phyloP scores from a whole-genome alignment of 2,329 filamentous ascomycete species.

The Fusarium neocosmosporiellum region DNA sequence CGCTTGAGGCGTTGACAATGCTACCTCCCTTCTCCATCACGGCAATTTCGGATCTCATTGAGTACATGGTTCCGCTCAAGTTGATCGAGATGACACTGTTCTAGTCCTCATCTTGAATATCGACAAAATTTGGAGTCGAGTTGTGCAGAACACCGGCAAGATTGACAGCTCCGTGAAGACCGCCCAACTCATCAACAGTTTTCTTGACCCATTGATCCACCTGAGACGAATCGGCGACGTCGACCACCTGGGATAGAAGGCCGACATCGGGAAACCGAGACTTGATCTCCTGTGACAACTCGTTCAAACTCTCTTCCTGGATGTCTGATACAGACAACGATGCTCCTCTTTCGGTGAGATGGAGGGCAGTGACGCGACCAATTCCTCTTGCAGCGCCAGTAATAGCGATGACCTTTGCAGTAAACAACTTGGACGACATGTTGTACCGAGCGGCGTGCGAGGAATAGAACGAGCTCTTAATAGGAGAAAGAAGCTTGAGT shows the following conservation, averaged over 20 bases:
- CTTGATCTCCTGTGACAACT: not conserved
- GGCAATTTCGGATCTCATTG: not conserved
- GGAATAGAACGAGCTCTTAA: too few species aligned
- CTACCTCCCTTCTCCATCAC: not conserved
- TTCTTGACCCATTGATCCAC: slow-evolving; percentile 2
- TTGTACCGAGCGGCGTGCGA: too few species aligned
- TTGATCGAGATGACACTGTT: slow-evolving; percentile 4
- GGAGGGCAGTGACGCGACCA: not conserved
- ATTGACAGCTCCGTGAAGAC: slow-evolving; percentile 4
- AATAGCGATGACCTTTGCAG: not conserved
- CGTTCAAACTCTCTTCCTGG: not conserved
- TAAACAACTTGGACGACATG: too few species aligned
- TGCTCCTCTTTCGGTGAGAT: not conserved
- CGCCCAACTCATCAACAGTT: not conserved
- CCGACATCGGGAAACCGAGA: not conserved
- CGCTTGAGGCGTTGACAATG: slow-evolving; percentile 15
- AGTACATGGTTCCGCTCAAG: not conserved
- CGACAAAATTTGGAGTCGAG: not conserved
- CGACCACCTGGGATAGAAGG: not conserved
- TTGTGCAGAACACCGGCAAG: not conserved
- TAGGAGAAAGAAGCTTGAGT: too few species aligned
- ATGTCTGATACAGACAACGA: not conserved
- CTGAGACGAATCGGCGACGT: not conserved
- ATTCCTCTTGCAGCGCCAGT: not conserved
- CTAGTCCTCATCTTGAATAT: not conserved